A percentile compares a stretch with the other conserved stretches of the same genome.
Conservation (phyloP, 805 yeast genomes). For the Myxozyma mucilagina region DNA sequence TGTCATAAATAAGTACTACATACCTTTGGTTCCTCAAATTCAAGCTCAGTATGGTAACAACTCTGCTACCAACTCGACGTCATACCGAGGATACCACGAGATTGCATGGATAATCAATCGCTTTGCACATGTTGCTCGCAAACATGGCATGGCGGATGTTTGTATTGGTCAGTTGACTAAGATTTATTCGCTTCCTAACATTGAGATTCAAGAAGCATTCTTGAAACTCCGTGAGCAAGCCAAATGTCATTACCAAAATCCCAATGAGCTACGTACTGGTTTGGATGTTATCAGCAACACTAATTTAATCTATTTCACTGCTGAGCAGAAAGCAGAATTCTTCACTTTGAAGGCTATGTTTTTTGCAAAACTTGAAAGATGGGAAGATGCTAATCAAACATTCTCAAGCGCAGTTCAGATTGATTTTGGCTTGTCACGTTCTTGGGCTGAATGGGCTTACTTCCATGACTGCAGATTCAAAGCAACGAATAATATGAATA, state of each 20-base stretch:
- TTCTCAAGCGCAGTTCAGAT: conserved; percentile 97
- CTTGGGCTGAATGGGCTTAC: conserved; percentile 99
- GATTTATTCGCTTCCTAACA: conserved; percentile 93
- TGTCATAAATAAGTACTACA: conserved; percentile 88
- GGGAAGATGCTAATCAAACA: conserved; percentile 95
- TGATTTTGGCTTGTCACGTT: conserved; percentile 90
- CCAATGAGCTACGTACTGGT: conserved; percentile 88
- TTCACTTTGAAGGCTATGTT: conserved; percentile 98
- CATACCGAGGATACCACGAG: conserved; percentile 97
- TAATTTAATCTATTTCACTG: conserved; percentile 90
- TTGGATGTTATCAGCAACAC: conserved; percentile 96
- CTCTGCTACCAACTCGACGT: conserved; percentile 79
- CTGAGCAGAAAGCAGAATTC: conserved; percentile 97
- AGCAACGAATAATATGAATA: conserved; percentile 78
- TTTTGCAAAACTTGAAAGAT: conserved; percentile 81
- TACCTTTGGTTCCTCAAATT: conserved; percentile 84
- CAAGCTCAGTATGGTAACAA: conserved; percentile 55
- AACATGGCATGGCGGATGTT: conserved; percentile 95
- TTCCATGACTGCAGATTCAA: conserved; percentile 87
- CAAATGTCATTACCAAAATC: conserved; percentile 92
- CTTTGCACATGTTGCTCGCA: conserved; percentile 97
- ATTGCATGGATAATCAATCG: conserved; percentile 98
- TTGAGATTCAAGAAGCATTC: conserved; percentile 97
- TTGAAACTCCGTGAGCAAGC: conserved; percentile 95
- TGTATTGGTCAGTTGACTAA: conserved; percentile 89